Evolutionary conservation across 1,284 basidiomycete species (phyloP).

Genomic region (Ceraceosorus guamensis): DNA sequence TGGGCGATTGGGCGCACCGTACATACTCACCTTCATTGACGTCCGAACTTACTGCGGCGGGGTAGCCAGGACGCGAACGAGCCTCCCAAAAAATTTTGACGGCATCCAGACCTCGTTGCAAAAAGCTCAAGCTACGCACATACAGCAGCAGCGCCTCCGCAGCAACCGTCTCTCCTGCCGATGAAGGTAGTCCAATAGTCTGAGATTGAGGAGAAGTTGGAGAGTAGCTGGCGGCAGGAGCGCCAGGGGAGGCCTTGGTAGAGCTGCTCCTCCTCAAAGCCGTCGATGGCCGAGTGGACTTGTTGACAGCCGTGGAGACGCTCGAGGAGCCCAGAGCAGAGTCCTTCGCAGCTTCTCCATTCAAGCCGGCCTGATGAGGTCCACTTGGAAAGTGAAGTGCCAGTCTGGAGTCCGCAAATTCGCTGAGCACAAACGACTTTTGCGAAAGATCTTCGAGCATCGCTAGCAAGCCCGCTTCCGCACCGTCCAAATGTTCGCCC

Average conservation of each 20-base stretch:
- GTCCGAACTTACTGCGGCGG: slow-evolving; percentile 50
- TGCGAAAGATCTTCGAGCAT: slow-evolving; percentile 80
- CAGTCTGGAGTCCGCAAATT: slow-evolving; percentile 88
- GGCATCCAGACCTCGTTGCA: slow-evolving; percentile 71
- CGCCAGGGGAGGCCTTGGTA: neutral
- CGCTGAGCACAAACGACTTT: slow-evolving; percentile 85
- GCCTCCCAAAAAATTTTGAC: slow-evolving; percentile 50
- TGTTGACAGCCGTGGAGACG: neutral
- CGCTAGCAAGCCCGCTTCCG: slow-evolving; percentile 54
- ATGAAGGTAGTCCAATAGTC: neutral
- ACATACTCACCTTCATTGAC: slow-evolving; percentile 54
- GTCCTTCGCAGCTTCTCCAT: neutral
- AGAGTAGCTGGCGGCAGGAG: neutral
- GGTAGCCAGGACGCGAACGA: slow-evolving; percentile 22
- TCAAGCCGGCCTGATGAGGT: slow-evolving; percentile 24
- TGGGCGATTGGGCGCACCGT: neutral
- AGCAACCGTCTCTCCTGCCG: slow-evolving; percentile 28
- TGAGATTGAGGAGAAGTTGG: neutral
- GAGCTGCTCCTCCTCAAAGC: neutral
- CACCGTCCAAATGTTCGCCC: slow-evolving; percentile 19
- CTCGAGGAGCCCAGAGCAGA: too few relatives aligned
- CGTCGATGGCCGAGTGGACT: neutral
- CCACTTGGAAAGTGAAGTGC: slow-evolving; percentile 60
- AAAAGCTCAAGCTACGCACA: slow-evolving; percentile 83
- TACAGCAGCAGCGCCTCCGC: slow-evolving; percentile 81